phyloP scores from a whole-genome alignment of 2,329 filamentous ascomycete genomes.

The Emmonsia crescens region DNA sequence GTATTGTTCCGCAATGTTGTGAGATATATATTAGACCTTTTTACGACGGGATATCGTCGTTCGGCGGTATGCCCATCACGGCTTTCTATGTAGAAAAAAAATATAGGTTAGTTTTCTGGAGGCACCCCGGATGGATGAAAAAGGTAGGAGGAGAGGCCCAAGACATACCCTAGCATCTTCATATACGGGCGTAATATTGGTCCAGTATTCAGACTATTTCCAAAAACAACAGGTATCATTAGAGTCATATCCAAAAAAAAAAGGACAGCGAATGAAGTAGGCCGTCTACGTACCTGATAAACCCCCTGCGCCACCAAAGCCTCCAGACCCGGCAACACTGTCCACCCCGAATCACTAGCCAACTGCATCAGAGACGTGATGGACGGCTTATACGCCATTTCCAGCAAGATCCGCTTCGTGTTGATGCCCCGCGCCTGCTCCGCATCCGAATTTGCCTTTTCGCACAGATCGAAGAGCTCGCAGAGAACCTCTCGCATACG shows the following conservation, averaged over 20 bases:
- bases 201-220: conserved; percentile 68
- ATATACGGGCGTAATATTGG: conserved; percentile 65
- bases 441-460: conserved; percentile 20
- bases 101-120: neutral
- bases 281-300: conserved; percentile 55
- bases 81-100: conserved; percentile 6
- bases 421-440: conserved; percentile 36
- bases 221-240: conserved; percentile 1
- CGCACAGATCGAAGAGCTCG: conserved; percentile 29
- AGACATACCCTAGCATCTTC: conserved; percentile 50
- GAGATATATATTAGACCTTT: neutral
- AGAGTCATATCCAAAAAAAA: neutral
- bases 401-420: conserved; percentile 55
- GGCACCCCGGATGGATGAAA: neutral
- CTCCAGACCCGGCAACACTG: conserved; percentile 74
- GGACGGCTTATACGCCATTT: conserved; percentile 93
- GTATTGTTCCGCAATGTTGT: neutral
- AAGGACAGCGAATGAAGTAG: neutral
- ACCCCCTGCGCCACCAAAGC: conserved; percentile 76
- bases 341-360: conserved; percentile 68
- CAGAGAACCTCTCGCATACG: conserved; percentile 56
- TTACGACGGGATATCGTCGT: neutral
- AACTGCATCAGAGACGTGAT: conserved; percentile 77
- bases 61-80: conserved; percentile 7
- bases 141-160: neutral